Evolutionary conservation across 2,329 filamentous ascomycete genomes (phyloP).

Genomic region (Amesomyces nigricolor): DNA sequence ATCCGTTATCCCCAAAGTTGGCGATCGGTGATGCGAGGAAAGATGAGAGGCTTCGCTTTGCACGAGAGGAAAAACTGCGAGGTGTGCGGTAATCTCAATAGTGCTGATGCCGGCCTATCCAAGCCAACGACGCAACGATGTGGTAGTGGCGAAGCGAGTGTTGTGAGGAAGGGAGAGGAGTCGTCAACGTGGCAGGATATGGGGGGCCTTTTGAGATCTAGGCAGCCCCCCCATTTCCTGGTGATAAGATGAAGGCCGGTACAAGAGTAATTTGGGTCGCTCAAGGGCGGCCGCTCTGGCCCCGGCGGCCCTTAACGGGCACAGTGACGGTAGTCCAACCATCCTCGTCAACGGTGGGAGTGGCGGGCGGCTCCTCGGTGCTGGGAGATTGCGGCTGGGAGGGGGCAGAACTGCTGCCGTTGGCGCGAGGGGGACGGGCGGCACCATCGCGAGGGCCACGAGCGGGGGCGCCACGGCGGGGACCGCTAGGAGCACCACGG

Average conservation of each 20-base stretch:
- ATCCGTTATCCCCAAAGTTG: constrained; percentile 6
- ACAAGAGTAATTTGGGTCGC: constrained; percentile 14
- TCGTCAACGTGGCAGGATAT: background rate
- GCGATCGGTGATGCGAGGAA: constrained; percentile 2
- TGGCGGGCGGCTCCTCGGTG: constrained; percentile 30
- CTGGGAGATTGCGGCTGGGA: constrained; percentile 35
- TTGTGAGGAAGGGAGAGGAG: constrained; percentile 1
- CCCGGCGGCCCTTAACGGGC: constrained; percentile 37
- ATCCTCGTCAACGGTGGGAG: constrained; percentile 48
- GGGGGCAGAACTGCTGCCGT: constrained; percentile 37
- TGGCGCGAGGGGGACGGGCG: constrained; percentile 43
- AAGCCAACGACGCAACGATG: constrained; percentile 15
- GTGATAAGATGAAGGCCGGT: background rate
- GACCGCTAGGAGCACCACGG: constrained; percentile 39
- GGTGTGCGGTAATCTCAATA: constrained; percentile 5
- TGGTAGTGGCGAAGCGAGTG: constrained; percentile 5
- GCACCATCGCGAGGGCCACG: constrained; percentile 42
- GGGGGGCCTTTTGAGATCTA: background rate
- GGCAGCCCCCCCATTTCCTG: background rate
- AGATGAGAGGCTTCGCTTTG: background rate
- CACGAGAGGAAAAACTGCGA: background rate
- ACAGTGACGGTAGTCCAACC: constrained; percentile 63
- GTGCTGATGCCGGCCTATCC: constrained; percentile 21
- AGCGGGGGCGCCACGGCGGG: constrained; percentile 39
- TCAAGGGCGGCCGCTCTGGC: constrained; percentile 18